phyloP scores from a whole-genome alignment of 2,329 filamentous ascomycete species.

The Colletotrichum somersetense region DNA sequence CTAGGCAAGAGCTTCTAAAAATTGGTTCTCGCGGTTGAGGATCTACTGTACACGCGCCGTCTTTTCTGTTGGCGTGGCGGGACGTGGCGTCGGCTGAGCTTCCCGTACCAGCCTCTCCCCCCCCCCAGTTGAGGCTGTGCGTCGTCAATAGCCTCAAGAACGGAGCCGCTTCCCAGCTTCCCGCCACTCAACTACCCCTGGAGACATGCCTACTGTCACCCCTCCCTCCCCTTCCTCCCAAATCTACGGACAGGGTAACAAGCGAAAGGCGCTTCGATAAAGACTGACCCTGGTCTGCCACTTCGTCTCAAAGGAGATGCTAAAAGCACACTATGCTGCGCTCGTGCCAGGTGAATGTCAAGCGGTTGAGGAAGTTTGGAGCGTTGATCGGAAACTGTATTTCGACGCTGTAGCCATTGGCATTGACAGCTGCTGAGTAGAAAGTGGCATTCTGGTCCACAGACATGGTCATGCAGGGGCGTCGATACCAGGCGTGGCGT shows the following conservation, averaged over 20 bases:
- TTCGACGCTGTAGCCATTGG: too few relatives aligned
- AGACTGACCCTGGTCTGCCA: not conserved
- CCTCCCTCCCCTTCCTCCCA: not conserved
- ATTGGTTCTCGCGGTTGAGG: not conserved
- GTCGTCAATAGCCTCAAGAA: constrained; percentile 33
- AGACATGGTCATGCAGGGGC: too few relatives aligned
- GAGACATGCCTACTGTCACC: not conserved
- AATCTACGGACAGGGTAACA: not conserved
- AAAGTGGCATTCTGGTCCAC: too few relatives aligned
- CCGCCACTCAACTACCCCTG: not conserved
- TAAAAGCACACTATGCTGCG: not conserved
- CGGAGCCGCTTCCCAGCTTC: constrained; percentile 8
- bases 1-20: not conserved
- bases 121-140: constrained; percentile 34
- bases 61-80: not conserved
- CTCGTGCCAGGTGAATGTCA: too few relatives aligned
- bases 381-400: too few relatives aligned
- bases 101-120: constrained; percentile 1
- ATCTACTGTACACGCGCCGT: not conserved
- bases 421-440: too few relatives aligned
- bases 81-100: constrained; percentile 30
- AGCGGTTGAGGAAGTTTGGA: too few relatives aligned
- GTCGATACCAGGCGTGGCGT: too few relatives aligned
- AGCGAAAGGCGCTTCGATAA: not conserved
- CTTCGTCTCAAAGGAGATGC: not conserved